A percentile compares a stretch with the other conserved stretches of the same genome.
Evolutionary conservation across 2,329 filamentous ascomycete genomes (phyloP).

Genomic region (Leptographium galeiforme): DNA sequence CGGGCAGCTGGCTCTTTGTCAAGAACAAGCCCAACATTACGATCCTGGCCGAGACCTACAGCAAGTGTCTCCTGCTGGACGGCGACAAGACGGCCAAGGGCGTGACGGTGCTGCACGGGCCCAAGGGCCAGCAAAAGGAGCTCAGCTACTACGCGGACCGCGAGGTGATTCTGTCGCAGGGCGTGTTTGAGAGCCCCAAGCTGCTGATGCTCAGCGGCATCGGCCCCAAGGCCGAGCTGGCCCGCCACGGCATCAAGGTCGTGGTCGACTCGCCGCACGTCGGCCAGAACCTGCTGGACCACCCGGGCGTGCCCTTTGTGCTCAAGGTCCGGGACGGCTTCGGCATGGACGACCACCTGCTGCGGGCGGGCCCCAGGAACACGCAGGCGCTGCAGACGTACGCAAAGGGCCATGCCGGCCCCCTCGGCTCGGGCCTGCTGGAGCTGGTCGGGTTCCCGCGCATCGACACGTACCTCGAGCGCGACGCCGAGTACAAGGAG

Average conservation of each 20-base stretch:
- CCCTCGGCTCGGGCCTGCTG: slow-evolving; percentile 21
- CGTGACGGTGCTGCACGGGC: slow-evolving; percentile 28
- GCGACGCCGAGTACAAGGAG: slow-evolving; percentile 30
- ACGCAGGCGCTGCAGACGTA: slow-evolving; percentile 23
- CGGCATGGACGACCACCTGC: slow-evolving; percentile 26
- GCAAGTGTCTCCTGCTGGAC: slow-evolving; percentile 37
- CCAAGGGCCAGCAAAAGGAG: slow-evolving; percentile 18
- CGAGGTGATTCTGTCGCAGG: slow-evolving; percentile 35
- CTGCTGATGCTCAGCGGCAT: slow-evolving; percentile 53
- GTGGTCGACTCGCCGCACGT: slow-evolving; percentile 46
- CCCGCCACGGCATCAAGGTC: slow-evolving; percentile 37
- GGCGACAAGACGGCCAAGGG: slow-evolving; percentile 23
- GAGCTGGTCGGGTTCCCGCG: slow-evolving; percentile 43
- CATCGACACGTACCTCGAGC: slow-evolving; percentile 40
- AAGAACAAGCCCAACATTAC: slow-evolving; percentile 41
- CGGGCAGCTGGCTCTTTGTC: slow-evolving; percentile 36
- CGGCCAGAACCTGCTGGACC: slow-evolving; percentile 51
- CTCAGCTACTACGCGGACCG: slow-evolving; percentile 31
- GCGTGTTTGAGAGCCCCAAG: slow-evolving; percentile 51
- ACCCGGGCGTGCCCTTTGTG: slow-evolving; percentile 38
- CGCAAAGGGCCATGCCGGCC: slow-evolving; percentile 23
- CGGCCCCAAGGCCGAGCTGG: slow-evolving; percentile 39
- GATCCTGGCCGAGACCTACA: slow-evolving; percentile 30
- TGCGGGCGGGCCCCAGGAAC: slow-evolving; percentile 22
- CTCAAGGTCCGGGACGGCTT: slow-evolving; percentile 29